Conservation (phyloP, 2,329 filamentous ascomycete genomes). For the Venturia pyrina region DNA sequence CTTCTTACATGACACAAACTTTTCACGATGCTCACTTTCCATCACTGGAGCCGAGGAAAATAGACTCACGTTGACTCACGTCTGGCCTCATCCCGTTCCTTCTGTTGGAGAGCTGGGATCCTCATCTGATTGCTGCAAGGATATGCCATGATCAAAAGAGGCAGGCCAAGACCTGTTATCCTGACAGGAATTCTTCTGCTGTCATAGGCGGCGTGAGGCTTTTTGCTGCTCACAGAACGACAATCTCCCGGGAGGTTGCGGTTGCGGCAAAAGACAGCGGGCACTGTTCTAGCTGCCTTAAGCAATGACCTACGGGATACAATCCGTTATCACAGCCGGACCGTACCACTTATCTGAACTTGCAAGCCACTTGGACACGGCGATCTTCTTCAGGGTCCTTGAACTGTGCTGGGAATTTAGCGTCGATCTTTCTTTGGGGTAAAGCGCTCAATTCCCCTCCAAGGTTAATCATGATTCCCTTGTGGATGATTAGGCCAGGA, state of each 20-base stretch:
- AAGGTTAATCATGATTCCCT: not conserved
- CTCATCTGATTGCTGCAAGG: not conserved
- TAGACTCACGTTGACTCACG: not conserved
- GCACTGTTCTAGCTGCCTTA: not conserved
- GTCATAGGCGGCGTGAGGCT: not conserved
- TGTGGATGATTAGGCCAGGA: not conserved
- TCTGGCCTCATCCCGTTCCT: not conserved
- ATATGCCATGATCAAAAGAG: not conserved
- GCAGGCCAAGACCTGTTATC: not conserved
- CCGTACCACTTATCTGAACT: not conserved
- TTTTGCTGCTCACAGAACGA: not conserved
- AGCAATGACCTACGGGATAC: not conserved
- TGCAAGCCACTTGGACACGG: not conserved
- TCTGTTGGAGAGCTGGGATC: not conserved
- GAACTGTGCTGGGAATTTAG: not conserved
- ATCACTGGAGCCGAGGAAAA: not conserved
- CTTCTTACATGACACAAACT: not conserved
- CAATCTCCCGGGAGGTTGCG: not conserved
- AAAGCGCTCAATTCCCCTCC: not conserved
- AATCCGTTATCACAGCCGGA: not conserved
- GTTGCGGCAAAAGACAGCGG: not conserved
- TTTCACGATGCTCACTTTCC: not conserved
- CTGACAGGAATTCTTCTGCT: too few species aligned
- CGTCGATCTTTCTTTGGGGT: conserved; percentile 5
- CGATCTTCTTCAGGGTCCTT: not conserved